Evolutionary conservation across 495 filamentous ascomycete genomes (phyloP), one percentile per base, ranked within the genome.

Genomic region (Neurospora sp.): DNA sequence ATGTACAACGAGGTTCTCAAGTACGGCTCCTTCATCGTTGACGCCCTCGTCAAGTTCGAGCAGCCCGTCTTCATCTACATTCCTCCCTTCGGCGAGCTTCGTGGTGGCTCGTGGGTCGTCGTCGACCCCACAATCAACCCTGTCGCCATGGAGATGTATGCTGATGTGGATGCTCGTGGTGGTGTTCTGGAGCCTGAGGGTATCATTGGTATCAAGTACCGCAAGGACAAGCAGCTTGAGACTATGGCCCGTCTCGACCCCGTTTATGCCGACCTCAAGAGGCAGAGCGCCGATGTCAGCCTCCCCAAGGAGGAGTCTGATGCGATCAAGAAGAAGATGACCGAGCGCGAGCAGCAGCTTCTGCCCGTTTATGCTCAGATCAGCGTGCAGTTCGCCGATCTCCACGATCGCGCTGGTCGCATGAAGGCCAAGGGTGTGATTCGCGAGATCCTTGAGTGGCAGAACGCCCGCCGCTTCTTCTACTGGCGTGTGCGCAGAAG

Each of bases 1-100:
- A 99, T 99, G 96, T 99, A 97, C 89, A 97, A 98, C 84, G 96
- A 99, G 83, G 96, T 99, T 9, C 90, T 99, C 81, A 99, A 99
- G 86, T 99, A 99, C 80, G 96, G 96, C 76, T 97, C 94, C 16
- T 97, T 94, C 87, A 99, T 99, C 77, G 96, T 99, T 74, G 96
- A 99, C 81, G 94, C 96, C 59, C 89, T 99, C 39, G 94, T 97
- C 87, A 96, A 97, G 82, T 98, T 93, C 78, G 94, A 98, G 87
- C 96, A 99, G 85, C 96, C 96, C 16, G 90, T 98, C 78, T 98
- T 99, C 82, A 92, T 99, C 68, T 99, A 99, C 85, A 99, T 99
- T 80, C 96, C 96, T 75, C 96, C 96, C 6, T 92, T 90, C 81
- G 96, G 96, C 74, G 96, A 99, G 82, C 91, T 99, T 70, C 94